These are phyloP conservation scores for Penicillium egyptiacum DNA, from an alignment of 495 filamentous ascomycete species.

Conservation along the genomic window DNA sequence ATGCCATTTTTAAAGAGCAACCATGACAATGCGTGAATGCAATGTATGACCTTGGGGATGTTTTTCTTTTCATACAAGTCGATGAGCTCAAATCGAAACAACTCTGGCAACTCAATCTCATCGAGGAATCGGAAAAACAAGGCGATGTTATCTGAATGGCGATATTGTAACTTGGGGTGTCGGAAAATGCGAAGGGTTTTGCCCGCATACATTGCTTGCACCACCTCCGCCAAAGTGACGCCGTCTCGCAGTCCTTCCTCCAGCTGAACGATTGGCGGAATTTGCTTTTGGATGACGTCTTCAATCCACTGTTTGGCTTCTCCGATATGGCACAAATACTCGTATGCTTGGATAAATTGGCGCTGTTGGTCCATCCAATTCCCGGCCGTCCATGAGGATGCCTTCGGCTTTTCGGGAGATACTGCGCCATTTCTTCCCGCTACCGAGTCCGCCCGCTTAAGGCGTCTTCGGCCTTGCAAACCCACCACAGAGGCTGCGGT, in stretches of 20 bases:
- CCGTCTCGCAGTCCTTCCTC: conserved; percentile 93
- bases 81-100: conserved; percentile 98
- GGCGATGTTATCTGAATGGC: conserved; percentile 96
- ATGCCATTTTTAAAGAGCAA: conserved; percentile 91
- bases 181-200: conserved; percentile 79
- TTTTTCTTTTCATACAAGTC: conserved; percentile 99
- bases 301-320: conserved; percentile 99
- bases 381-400: conserved; percentile 73
- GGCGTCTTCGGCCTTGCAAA: conserved; percentile 73
- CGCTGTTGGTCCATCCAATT: conserved; percentile 99
- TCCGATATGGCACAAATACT: conserved; percentile 98
- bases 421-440: conserved; percentile 44
- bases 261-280: conserved; percentile 92
- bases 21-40: conserved; percentile 96
- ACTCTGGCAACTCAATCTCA: conserved; percentile 89
- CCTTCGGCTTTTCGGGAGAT: conserved; percentile 50
- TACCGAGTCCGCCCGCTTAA: conserved; percentile 72
- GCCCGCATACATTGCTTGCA: conserved; percentile 81
- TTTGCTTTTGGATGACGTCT: conserved; percentile 81
- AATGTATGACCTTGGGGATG: conserved; percentile 98
- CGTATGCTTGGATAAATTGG: conserved; percentile 95
- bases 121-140: conserved; percentile 90
- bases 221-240: conserved; percentile 93
- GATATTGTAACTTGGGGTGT: conserved; percentile 79
- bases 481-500: conserved; percentile 82